Base-by-base conservation (phyloP, 2,329 filamentous ascomycete genomes). In the Trichothecium roseum region DNA sequence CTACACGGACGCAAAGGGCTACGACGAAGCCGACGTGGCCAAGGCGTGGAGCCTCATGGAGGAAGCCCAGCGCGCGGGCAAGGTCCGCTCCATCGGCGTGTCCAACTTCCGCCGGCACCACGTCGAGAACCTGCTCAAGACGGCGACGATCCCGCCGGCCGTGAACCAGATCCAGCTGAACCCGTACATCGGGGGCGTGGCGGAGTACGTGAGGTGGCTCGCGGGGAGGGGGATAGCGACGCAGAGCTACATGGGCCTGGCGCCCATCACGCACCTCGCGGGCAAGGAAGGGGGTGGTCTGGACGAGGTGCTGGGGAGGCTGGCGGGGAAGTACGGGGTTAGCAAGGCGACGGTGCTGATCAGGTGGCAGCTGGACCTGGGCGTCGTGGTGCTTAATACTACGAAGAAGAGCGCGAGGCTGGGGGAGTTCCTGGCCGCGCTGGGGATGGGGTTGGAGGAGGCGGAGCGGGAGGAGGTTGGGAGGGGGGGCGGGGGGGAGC, bases 81-180 rank as follows among this genome's bases (percentile, higher is more conserved):
- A 72, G 41, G 77, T 74, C 33, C 70, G 66, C 44, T 75, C 78
- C 37, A 86, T 91, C 45, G 84, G 84, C 35, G 78, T 91, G 12
- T 84, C 79, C 49, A 91, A 89, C 62, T 89, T 82, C 50, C 49
- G 72, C 22, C 59, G 67, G 45, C 50, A 59, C 30, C 62, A 81
- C 44, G 56, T 81, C 15, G 69, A 79, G 51, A 49, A 59, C 3
- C 51, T 79, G 29, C 60, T 80, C 3, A 53, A 68, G 51, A 74
- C 75, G 5, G 77, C 78, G 34, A 71, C 68, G 45, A 54, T 81
- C 40, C 52, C 63, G 3, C 84, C 84, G 1, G 77, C 73, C 6
- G 71, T 83, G 42, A 88, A 89, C 62, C 84, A 91, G 66, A 82
- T 89, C 50, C 84, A 89, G 62, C 78, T 74, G 50, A 81, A 91